Evolutionary conservation across 305 asterid species (phyloP), one percentile per base, ranked within the genome.

Genomic region (Fraxinus baroniana): DNA sequence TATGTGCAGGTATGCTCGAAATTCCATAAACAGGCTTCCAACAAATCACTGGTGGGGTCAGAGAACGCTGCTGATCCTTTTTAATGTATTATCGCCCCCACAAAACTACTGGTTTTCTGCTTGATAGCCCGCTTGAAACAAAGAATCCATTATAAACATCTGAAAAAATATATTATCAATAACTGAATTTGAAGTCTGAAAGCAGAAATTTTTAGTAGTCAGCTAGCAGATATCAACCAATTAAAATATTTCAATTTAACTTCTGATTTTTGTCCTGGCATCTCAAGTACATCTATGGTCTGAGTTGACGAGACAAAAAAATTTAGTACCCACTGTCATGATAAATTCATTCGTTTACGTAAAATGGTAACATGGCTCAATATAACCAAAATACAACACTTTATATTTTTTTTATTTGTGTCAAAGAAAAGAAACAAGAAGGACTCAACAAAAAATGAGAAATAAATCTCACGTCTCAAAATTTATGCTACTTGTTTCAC

Each of bases 131-230:
- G 88, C 86, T 85, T 81, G 82, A 84, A 88, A 83, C 64, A 41
- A 87, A 83, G 82, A 87, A 83, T 89, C 85, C 81, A 79, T 76
- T 39, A 83, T 37, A 85, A 84, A 79, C 83, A 84, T 89, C 93
- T 91, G 91, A 78, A 81, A 80, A 78, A 33, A 33, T 33, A 68
- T 62, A 60, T 17, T 74, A 78, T 37, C 60, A 77, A 44, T 72
- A 32, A 32, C 18, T 15, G 46, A 28, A 71, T 33, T 71, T 71
- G 46, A 33, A 33, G 24, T 32, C 44, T 33, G 41, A 17, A 71
- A 71, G 76, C 7, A 32, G 26, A 71, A 71, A 33, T 17, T 64
- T 6, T 62, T 30, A 46, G 78, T 79, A 44, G 57, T 62, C 74
- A 71, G 44, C 44, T 71, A 77, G 26, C 15, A 32, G 33, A 37